Base-by-base conservation (phyloP, 1,284 basidiomycete genomes). In the Boletus smithii region DNA sequence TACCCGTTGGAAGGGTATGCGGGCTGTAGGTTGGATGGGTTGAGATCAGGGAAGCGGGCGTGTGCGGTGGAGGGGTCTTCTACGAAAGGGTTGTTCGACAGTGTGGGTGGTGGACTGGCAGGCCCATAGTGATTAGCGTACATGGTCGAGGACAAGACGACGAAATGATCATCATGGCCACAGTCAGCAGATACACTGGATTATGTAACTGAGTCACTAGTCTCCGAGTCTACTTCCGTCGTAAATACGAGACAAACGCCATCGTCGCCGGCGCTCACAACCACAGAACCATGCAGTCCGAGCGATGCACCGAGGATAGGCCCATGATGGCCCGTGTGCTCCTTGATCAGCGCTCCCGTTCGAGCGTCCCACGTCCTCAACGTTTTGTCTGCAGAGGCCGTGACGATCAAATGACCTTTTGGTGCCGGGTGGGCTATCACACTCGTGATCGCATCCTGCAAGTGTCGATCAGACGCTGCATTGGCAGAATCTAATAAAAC, bases 331-430 rank as follows among this genome's bases (percentile, higher is more conserved):
- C 95, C 95, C 42, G 81, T 83, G 66, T 97, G 90, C 44, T 84
- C 83, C 33, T 83, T 83, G 13, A 97, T 53, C 20, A 92, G 75
- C 4, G 79, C 73, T 0, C 95, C 94, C 2, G 86, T 91, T 34
- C 93, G 83, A 5, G 87, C 85, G 63, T 99, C 95, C 93, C 95
- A 98, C 3, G 94, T 97, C 54, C 82, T 84, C 49, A 97, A 73
- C 0, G 83, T 88, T 51, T 79, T 83, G 71, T 98, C 95, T 2
- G 91, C 88, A 9, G 90, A 94, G 0, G 77, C 88, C 3, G 91
- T 90, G 11, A 94, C 81, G 39, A 97, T 70, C 9, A 92, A 71
- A 58, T 94, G 80, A 2, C 79, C 72, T 60, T 83, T 82, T 8
- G 89, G 87, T 33, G 80, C 65, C 4, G 91, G 85, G 55, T 88